These are phyloP conservation scores for Paracoccidioides lutzii DNA, from an alignment of 2,329 filamentous ascomycete genomes.

Conservation along the genomic window DNA sequence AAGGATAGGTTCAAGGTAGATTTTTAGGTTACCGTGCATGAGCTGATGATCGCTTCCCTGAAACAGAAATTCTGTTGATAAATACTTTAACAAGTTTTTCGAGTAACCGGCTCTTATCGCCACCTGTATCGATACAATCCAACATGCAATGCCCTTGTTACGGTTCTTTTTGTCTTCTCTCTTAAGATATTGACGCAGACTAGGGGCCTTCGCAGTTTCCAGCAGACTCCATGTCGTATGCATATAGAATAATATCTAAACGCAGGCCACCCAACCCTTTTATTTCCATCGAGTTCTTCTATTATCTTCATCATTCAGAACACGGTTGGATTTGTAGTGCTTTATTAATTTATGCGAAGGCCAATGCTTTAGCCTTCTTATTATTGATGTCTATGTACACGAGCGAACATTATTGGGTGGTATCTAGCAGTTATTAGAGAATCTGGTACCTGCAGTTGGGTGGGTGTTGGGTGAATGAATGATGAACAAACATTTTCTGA, in stretches of 20 bases:
- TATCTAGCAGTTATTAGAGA: background rate
- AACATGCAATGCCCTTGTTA: too few species aligned
- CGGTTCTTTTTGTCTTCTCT: background rate
- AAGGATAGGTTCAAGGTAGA: background rate
- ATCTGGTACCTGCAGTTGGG: background rate
- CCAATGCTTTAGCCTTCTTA: background rate
- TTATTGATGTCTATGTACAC: background rate
- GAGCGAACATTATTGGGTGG: background rate
- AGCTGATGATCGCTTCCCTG: background rate
- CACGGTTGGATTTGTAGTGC: background rate
- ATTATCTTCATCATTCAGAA: background rate
- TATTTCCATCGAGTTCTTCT: background rate
- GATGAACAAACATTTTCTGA: background rate
- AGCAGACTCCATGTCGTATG: background rate
- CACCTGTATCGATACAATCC: background rate
- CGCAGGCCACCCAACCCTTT: background rate
- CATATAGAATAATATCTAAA: background rate
- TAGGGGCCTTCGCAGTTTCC: too few species aligned
- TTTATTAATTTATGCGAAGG: background rate
- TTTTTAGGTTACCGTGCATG: too few species aligned
- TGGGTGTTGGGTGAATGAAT: background rate
- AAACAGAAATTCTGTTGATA: constrained; percentile 4
- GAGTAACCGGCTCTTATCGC: background rate
- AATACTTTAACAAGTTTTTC: constrained; percentile 14
- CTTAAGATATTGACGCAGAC: background rate